Conservation (phyloP, 2,329 filamentous ascomycete species). For the Botrytis porri region DNA sequence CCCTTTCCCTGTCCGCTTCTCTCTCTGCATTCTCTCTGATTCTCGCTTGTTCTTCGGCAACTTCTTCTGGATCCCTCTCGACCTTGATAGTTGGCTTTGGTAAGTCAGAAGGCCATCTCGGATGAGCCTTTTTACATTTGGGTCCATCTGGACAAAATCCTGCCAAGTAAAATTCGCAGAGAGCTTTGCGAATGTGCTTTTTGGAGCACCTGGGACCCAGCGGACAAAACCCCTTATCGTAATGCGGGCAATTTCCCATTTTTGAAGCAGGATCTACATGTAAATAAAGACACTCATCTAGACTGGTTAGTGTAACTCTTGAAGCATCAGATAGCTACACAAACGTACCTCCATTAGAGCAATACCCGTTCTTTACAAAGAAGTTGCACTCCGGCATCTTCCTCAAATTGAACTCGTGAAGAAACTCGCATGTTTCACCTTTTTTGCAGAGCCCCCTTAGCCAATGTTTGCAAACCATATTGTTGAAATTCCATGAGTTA, state of each 20-base stretch:
- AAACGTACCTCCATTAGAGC: slow-evolving; percentile 68
- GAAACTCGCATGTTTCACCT: slow-evolving; percentile 92
- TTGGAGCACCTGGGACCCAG: slow-evolving; percentile 84
- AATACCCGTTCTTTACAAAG: slow-evolving; percentile 89
- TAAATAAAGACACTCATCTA: slow-evolving; percentile 88
- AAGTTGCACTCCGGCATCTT: slow-evolving; percentile 99
- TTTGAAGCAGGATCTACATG: slow-evolving; percentile 83
- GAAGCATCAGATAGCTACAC: not conserved
- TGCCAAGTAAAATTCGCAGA: slow-evolving; percentile 84
- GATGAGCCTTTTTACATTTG: slow-evolving; percentile 76
- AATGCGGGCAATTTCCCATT: slow-evolving; percentile 80
- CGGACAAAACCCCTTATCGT: slow-evolving; percentile 92
- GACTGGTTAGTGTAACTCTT: slow-evolving; percentile 18
- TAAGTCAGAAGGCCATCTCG: slow-evolving; percentile 69
- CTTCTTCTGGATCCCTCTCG: slow-evolving; percentile 52
- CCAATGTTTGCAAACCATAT: slow-evolving; percentile 98
- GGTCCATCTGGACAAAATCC: slow-evolving; percentile 90
- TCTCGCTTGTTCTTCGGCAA: slow-evolving; percentile 58
- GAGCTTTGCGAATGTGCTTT: slow-evolving; percentile 76
- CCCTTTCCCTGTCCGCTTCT: slow-evolving; percentile 45
- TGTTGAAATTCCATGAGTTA: slow-evolving; percentile 59
- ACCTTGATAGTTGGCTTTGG: slow-evolving; percentile 73
- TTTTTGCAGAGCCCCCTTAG: slow-evolving; percentile 97
- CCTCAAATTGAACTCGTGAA: slow-evolving; percentile 97
- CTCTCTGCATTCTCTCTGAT: slow-evolving; percentile 52